Evolutionary conservation across 2,329 filamentous ascomycete species (phyloP), one percentile per base, ranked within the genome.

Genomic region (Penicillium hordei): DNA sequence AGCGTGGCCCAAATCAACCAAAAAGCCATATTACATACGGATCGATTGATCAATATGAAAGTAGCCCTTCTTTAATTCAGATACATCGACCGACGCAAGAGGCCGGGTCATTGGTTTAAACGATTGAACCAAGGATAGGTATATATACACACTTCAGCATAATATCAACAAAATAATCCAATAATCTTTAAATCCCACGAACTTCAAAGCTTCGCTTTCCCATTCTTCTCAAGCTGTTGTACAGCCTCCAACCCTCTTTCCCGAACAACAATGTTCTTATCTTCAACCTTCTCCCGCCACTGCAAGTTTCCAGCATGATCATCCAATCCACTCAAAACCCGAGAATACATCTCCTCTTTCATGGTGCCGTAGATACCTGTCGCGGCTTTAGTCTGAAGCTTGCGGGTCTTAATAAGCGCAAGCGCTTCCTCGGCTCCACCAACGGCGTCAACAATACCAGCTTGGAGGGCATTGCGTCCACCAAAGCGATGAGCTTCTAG

Each of bases 261-360:
- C 62, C 73, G 71, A 60, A 73, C 69, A 51, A 72, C 62, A 12
- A 73, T 73, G 45, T 78, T 77, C 65, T 81, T 82, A 51, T 80
- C 75, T 66, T 77, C 76, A 68, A 86, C 81, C 60, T 81, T 79
- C 34, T 68, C 70, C 46, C 73, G 70, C 60, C 72, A 72, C 40
- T 68, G 67, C 46, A 76, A 71, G 31, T 80, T 83, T 64, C 81
- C 76, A 29, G 75, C 76, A 55, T 82, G 78, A 3, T 76, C 77
- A 56, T 82, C 82, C 63, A 92, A 71, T 65, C 85, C 78, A 17
- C 73, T 81, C 34, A 91, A 70, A 7, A 84, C 82, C 70, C 89
- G 85, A 23, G 84, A 80, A 73, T 88, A 91, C 85, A 93, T 88
- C 76, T 93, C 90, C 60, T 81, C 78, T 80, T 92, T 93, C 70